These are phyloP conservation scores for Talaromyces sp. DNA, from an alignment of 2,329 filamentous ascomycete species.

Conservation along the genomic window DNA sequence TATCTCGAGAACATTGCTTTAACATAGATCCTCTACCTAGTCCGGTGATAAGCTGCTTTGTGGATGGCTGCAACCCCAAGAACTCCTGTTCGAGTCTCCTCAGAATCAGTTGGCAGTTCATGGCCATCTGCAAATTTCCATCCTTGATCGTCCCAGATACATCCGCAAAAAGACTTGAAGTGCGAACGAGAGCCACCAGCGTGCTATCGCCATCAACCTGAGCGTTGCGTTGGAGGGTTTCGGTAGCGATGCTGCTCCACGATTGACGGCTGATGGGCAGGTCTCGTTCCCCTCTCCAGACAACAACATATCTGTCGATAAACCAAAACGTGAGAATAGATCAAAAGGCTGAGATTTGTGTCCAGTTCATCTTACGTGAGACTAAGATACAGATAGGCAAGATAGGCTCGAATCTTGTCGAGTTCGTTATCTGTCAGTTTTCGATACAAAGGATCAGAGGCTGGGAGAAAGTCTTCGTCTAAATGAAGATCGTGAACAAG, in stretches of 20 bases:
- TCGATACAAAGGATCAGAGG: not conserved
- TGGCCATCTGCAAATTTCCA: not conserved
- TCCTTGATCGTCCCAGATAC: not conserved
- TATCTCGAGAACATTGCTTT: not conserved
- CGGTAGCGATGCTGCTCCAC: not conserved
- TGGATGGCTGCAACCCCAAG: constrained; percentile 1
- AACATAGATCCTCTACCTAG: not conserved
- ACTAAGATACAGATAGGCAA: constrained; percentile 8
- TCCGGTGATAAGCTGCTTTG: not conserved
- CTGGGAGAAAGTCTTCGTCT: not conserved
- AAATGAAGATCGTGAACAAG: constrained; percentile 3
- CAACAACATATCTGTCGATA: not conserved
- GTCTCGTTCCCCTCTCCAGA: constrained; percentile 4
- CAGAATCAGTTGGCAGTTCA: constrained; percentile 1
- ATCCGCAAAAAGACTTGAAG: constrained; percentile 5
- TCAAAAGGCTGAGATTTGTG: not conserved
- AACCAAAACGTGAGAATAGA: not conserved
- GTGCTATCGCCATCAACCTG: constrained; percentile 6
- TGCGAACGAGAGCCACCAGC: constrained; percentile 3
- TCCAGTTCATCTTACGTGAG: constrained; percentile 1
- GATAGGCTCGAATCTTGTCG: constrained; percentile 10
- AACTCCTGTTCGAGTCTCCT: constrained; percentile 2
- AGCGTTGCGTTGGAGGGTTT: constrained; percentile 3
- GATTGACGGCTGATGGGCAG: not conserved
- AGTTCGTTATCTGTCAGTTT: constrained; percentile 5